These are phyloP conservation scores for Nemania sp. DNA, from an alignment of 2,329 filamentous ascomycete species.

Conservation along the genomic window DNA sequence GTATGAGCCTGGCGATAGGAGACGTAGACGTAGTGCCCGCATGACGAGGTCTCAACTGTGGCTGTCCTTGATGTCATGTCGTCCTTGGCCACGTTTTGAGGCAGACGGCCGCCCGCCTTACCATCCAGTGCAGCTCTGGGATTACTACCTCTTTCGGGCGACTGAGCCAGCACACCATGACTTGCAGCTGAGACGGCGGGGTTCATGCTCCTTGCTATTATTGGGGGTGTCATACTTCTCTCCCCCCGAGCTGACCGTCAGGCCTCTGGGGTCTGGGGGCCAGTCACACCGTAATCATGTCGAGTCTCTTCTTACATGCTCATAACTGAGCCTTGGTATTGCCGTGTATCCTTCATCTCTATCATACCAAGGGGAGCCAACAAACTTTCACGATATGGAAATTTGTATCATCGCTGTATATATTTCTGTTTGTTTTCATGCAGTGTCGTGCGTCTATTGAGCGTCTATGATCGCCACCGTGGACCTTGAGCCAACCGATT, in stretches of 20 bases:
- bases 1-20: background rate
- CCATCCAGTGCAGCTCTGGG: background rate
- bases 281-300: background rate
- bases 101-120: conserved; percentile 18
- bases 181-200: conserved; percentile 18
- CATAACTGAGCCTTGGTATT: too few species aligned
- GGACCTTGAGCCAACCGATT: conserved; percentile 19
- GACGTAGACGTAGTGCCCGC: background rate
- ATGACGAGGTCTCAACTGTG: conserved; percentile 9
- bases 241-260: background rate
- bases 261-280: background rate
- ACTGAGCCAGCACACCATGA: conserved; percentile 5
- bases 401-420: conserved; percentile 30
- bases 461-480: conserved; percentile 32
- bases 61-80: conserved; percentile 16
- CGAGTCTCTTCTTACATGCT: too few species aligned
- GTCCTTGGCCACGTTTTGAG: background rate
- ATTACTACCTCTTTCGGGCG: conserved; percentile 14
- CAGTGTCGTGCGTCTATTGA: conserved; percentile 34
- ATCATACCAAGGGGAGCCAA: background rate
- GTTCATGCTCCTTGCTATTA: conserved; percentile 3
- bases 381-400: background rate
- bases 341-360: too few species aligned
- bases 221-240: conserved; percentile 4
- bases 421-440: conserved; percentile 34